These are phyloP conservation scores for Zygosaccharomyces lentus DNA, from an alignment of 805 yeast species.

Conservation along the genomic window DNA sequence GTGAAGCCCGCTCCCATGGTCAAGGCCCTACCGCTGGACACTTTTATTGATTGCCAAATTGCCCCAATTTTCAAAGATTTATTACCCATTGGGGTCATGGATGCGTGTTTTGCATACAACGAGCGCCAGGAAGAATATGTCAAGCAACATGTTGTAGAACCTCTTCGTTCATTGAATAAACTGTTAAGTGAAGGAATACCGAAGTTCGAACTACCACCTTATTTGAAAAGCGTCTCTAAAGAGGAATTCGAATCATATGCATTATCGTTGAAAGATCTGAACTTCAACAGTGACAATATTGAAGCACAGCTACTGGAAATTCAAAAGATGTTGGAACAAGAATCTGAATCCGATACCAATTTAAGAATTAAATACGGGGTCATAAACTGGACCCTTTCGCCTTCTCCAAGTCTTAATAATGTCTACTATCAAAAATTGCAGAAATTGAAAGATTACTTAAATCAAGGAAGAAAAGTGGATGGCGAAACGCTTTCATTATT, in stretches of 20 bases:
- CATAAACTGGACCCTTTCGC: slow-evolving; percentile 48
- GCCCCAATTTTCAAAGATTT: slow-evolving; percentile 51
- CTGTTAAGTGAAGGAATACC: slow-evolving; percentile 43
- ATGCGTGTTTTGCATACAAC: slow-evolving; percentile 60
- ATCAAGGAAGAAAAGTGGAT: slow-evolving; percentile 63
- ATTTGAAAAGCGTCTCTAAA: slow-evolving; percentile 55
- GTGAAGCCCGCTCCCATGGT: slow-evolving; percentile 52
- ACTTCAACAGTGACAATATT: slow-evolving; percentile 43
- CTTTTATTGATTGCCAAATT: slow-evolving; percentile 32
- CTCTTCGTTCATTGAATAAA: slow-evolving; percentile 45
- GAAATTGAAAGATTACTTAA: slow-evolving; percentile 46
- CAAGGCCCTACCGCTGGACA: slow-evolving; percentile 40
- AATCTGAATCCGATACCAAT: slow-evolving; percentile 51
- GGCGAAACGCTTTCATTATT: slow-evolving; percentile 45
- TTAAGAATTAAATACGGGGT: slow-evolving; percentile 51
- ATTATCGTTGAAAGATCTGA: slow-evolving; percentile 51
- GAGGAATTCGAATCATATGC: slow-evolving; percentile 55
- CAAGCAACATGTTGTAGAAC: slow-evolving; percentile 41
- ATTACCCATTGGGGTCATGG: slow-evolving; percentile 63
- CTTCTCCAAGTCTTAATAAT: slow-evolving; percentile 43
- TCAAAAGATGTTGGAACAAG: slow-evolving; percentile 44
- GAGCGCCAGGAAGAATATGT: slow-evolving; percentile 60
- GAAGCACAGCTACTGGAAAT: slow-evolving; percentile 43
- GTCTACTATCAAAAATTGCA: slow-evolving; percentile 39
- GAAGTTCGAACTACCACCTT: slow-evolving; percentile 53